Evolutionary conservation across 2,329 filamentous ascomycete genomes (phyloP).

Genomic region (Lasiodiplodia citricola): DNA sequence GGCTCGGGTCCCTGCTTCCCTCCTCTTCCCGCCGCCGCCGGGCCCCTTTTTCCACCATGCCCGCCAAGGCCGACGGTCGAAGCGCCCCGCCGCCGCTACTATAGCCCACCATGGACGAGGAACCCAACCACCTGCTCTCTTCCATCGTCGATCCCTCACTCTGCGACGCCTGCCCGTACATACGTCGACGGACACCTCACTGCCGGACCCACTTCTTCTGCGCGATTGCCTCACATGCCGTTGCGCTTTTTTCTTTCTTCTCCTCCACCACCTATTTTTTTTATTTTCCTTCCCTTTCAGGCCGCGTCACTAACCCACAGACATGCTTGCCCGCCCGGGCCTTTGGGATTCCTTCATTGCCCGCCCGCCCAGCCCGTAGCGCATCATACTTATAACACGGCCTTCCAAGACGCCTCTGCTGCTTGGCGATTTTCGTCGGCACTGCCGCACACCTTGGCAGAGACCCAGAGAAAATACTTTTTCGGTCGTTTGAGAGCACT

Average conservation of each 20-base stretch:
- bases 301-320: background rate
- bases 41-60: background rate
- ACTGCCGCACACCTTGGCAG: background rate
- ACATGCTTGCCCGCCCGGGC: background rate
- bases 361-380: background rate
- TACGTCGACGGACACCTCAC: background rate
- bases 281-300: background rate
- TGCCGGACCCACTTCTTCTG: background rate
- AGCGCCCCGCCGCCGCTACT: background rate
- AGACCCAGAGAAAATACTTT: background rate
- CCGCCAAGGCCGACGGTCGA: background rate
- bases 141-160: background rate
- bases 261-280: background rate
- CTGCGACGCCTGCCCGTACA: background rate
- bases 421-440: background rate
- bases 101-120: background rate
- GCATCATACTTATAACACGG: background rate
- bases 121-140: background rate
- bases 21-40: background rate
- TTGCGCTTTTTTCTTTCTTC: background rate
- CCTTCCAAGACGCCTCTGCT: background rate
- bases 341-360: background rate
- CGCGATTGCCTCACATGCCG: background rate
- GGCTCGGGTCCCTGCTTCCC: background rate
- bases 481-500: background rate